Evolutionary conservation across 805 yeast species (phyloP).

Genomic region (Cyberlindnera nakhonratchasimensis): DNA sequence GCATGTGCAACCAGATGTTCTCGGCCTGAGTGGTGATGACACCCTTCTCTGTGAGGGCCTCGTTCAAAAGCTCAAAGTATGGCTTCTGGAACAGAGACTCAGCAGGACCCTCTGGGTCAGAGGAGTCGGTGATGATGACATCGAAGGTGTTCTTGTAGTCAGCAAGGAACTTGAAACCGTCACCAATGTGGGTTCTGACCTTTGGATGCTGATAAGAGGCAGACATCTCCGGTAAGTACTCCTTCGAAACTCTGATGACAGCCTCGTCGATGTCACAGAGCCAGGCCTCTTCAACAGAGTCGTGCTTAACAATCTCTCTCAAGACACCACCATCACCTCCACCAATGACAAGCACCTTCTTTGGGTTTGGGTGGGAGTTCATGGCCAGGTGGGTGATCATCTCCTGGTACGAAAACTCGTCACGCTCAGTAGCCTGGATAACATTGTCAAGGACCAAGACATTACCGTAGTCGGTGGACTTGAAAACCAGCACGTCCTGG

Average conservation of each 20-base stretch:
- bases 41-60: constrained; percentile 91
- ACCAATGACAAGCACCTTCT: constrained; percentile 90
- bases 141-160: constrained; percentile 84
- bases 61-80: constrained; percentile 77
- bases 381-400: constrained; percentile 94
- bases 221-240: constrained; percentile 86
- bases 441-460: constrained; percentile 93
- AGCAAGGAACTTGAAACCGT: constrained; percentile 93
- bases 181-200: constrained; percentile 88
- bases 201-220: constrained; percentile 82
- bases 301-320: constrained; percentile 91
- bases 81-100: constrained; percentile 89
- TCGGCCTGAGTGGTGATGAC: constrained; percentile 94
- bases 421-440: constrained; percentile 95
- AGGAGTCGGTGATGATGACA: constrained; percentile 94
- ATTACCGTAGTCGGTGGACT: constrained; percentile 91
- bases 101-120: constrained; percentile 99
- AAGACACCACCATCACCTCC: constrained; percentile 99
- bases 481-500: constrained; percentile 92
- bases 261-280: constrained; percentile 95
- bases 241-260: constrained; percentile 81
- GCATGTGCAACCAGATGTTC: constrained; percentile 88
- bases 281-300: constrained; percentile 79
- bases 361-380: constrained; percentile 92
- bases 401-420: constrained; percentile 96